Conservation (phyloP, 116 monocot genomes). For the Phalaenopsis hybrid region DNA sequence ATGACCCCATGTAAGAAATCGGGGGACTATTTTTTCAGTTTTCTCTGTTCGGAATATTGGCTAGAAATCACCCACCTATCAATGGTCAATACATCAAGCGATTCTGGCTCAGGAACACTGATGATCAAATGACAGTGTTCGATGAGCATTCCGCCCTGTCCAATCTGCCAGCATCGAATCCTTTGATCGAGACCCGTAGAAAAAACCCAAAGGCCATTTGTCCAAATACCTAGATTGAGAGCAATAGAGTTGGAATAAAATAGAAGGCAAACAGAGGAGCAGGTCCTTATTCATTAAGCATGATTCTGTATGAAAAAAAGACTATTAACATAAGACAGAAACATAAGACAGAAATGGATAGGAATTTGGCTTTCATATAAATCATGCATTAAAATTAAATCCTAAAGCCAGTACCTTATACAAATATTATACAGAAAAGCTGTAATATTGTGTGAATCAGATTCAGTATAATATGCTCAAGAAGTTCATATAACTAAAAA, state of each 20-base stretch:
- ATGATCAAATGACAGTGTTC: conserved; percentile 63
- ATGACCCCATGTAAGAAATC: too few relatives aligned
- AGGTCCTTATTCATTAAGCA: too few relatives aligned
- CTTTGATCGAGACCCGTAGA: conserved; percentile 92
- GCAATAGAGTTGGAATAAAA: not conserved
- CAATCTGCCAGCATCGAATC: conserved; percentile 74
- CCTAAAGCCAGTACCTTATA: not conserved
- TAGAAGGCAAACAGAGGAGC: not conserved
- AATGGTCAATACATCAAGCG: conserved; percentile 44
- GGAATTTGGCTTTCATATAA: not conserved
- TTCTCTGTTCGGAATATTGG: too few relatives aligned
- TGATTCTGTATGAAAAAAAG: too few relatives aligned
- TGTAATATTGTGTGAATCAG: too few relatives aligned
- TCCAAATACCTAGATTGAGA: conserved; percentile 62
- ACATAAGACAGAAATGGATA: not conserved
- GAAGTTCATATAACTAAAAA: too few relatives aligned
- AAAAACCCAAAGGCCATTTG: conserved; percentile 76
- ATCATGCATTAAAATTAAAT: not conserved
- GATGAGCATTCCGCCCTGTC: conserved; percentile 21
- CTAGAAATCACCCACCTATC: conserved; percentile 35
- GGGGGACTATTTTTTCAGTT: too few relatives aligned
- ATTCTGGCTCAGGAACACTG: conserved; percentile 94
- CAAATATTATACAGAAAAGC: not conserved
- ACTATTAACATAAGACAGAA: too few relatives aligned
- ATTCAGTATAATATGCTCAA: too few relatives aligned